Conservation (phyloP, 2,329 filamentous ascomycete species). For the Colletotrichum sp. region DNA sequence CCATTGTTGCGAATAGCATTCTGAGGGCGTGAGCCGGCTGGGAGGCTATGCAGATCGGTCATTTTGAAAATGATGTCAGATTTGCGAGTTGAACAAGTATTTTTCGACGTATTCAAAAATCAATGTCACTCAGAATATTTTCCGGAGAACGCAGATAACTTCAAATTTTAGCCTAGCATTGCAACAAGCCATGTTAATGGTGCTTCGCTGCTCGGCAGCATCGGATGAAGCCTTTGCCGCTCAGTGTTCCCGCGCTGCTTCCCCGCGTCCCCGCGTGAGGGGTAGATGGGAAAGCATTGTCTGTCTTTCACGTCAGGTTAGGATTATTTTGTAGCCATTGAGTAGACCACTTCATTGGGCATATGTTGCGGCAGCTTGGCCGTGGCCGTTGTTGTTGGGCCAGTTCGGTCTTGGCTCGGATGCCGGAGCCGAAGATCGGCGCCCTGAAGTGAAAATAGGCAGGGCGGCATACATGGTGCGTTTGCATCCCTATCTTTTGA, state of each 20-base stretch:
- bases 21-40: conserved; percentile 37
- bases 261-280: neutral
- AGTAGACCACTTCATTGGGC: neutral
- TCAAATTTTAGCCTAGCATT: neutral
- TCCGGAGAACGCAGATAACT: neutral
- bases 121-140: neutral
- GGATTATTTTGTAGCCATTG: neutral
- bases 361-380: neutral
- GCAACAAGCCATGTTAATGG: neutral
- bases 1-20: conserved; percentile 52
- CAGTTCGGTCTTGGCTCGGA: neutral
- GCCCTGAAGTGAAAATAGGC: neutral
- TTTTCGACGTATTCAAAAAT: neutral
- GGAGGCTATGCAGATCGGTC: conserved; percentile 39
- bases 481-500: neutral
- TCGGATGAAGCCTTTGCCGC: neutral
- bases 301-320: neutral
- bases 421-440: neutral
- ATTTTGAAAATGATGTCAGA: conserved; percentile 22
- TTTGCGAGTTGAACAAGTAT: neutral
- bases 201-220: neutral
- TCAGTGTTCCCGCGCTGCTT: neutral
- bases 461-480: neutral
- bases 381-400: neutral
- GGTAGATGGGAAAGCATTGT: neutral